Evolutionary conservation across 1,139 yeast genomes (phyloP), one percentile per base, ranked within the genome.

Genomic region (Waltiozyma sp.): DNA sequence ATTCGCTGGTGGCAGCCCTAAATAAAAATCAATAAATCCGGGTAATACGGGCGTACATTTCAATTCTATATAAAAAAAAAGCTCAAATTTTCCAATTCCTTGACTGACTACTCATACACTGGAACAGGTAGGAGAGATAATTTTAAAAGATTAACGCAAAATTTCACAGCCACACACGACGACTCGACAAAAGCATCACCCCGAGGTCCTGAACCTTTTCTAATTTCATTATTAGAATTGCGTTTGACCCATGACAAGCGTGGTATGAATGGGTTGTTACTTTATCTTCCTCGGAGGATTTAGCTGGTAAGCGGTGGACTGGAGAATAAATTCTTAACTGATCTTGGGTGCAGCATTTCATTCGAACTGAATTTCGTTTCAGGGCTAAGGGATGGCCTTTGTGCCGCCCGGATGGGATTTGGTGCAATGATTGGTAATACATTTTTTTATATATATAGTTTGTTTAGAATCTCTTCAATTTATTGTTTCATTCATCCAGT

Each of bases 281-380:
- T 31, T 57, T 61, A 68, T 69, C 58, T 56, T 47, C 49, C 45
- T 46, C 42, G 45, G 40, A 37, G 33, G 45, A 43, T 13, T 3
- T 31, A 11, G 16, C 16, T 13, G 48, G 43, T 47, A 39, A 65
- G 61, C 31, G 31, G 54, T 72, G 83, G 74, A 71, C 84, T 77
- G 86, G 79, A 80, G 85, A 79, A 52, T 52, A 71, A 72, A 65
- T 40, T 60, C 62, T 72, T 69, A 26, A 26, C 31, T 64, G 77
- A 70, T 80, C 88, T 80, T 77, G 88, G 88, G 88, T 80, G 88
- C 88, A 77, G 79, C 78, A 70, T 63, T 67, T 70, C 84, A 75
- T 77, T 68, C 59, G 76, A 64, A 62, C 55, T 62, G 42, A n/a
- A 65, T 62, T 60, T 61, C 63, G 61, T 61, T 62, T 61, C 62